These are phyloP conservation scores for Phaseolus lunatus DNA, from an alignment of 306 rosid genomes.

Conservation along the genomic window DNA sequence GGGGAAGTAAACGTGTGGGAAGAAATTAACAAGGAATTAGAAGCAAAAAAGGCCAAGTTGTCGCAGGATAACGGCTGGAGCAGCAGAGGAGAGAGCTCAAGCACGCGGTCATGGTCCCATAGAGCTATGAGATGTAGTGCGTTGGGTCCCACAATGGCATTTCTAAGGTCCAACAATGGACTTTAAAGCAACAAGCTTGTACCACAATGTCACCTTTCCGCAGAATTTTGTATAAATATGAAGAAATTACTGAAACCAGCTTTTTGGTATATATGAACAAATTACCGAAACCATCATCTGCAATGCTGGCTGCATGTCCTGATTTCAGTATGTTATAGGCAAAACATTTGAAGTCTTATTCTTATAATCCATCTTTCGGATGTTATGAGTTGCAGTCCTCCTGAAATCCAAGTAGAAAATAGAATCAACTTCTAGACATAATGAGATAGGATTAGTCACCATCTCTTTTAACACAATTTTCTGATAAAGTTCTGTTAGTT, in stretches of 20 bases:
- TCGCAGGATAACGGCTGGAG: slow-evolving; percentile 63
- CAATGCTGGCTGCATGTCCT: slow-evolving; percentile 28
- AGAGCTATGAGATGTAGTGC: slow-evolving; percentile 85
- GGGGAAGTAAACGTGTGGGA: slow-evolving; percentile 80
- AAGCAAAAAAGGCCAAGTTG: slow-evolving; percentile 78
- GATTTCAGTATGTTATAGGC: slow-evolving; percentile 40
- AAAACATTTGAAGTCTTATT: slow-evolving; percentile 26
- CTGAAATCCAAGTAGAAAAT: slow-evolving; percentile 50
- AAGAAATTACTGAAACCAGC: slow-evolving; percentile 6
- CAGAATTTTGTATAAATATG: slow-evolving; percentile 36
- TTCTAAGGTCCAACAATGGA: slow-evolving; percentile 70
- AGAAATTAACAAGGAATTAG: slow-evolving; percentile 69
- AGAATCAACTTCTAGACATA: slow-evolving; percentile 36
- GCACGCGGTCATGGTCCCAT: slow-evolving; percentile 64
- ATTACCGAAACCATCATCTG: slow-evolving; percentile 23
- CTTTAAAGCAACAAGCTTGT: slow-evolving; percentile 47
- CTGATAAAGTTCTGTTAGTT: slow-evolving; percentile 2
- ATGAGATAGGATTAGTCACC: not conserved
- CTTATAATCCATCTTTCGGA: slow-evolving; percentile 37
- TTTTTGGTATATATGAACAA: slow-evolving; percentile 38
- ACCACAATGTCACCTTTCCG: not conserved
- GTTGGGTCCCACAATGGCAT: slow-evolving; percentile 84
- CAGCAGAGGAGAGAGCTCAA: slow-evolving; percentile 57
- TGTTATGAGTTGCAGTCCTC: slow-evolving; percentile 47
- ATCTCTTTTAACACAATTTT: not conserved